Evolutionary conservation across 371 early-diverging fungal species (phyloP).

Genomic region (Mucor saturninus): DNA sequence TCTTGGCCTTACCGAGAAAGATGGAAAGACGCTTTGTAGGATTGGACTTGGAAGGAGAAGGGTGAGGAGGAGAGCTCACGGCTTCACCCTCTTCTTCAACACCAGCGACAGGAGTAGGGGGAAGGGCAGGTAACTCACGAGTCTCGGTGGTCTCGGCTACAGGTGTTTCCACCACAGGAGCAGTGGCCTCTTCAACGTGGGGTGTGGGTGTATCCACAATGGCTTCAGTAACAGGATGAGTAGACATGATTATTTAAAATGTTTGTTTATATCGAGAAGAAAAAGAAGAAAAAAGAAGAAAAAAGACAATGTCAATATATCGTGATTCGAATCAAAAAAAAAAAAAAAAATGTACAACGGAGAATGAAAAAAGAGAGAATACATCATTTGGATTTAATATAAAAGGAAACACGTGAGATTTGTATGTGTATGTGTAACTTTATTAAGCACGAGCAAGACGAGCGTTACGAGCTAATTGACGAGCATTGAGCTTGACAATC

Average conservation of each 20-base stretch:
- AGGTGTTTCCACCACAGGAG: conserved; percentile 10
- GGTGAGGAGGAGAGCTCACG: conserved; percentile 3
- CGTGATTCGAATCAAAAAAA: conserved; percentile 4
- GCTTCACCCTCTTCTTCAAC: conserved; percentile 3
- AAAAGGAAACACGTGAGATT: too few species aligned
- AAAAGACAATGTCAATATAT: conserved; percentile 13
- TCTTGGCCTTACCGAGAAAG: conserved; percentile 26
- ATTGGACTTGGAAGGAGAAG: conserved; percentile 22
- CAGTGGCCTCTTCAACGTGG: not conserved
- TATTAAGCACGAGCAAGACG: conserved; percentile 42
- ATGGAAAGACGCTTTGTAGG: conserved; percentile 30
- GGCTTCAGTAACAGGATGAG: conserved; percentile 19
- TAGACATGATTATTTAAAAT: conserved; percentile 3
- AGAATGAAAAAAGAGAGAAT: too few species aligned
- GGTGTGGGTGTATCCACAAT: not conserved
- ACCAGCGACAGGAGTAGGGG: not conserved
- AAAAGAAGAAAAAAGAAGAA: conserved; percentile 13
- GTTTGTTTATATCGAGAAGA: conserved; percentile 1
- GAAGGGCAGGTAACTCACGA: conserved; percentile 6
- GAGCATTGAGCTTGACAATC: conserved; percentile 54
- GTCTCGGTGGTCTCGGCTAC: not conserved
- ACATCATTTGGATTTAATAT: too few species aligned
- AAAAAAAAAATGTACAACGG: not conserved
- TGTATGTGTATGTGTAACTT: not conserved
- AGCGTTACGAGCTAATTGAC: conserved; percentile 61